A percentile compares a stretch with the other conserved stretches of the same genome.
phyloP scores from a whole-genome alignment of 2,329 filamentous ascomycete species.

The Aciculosporium take region DNA sequence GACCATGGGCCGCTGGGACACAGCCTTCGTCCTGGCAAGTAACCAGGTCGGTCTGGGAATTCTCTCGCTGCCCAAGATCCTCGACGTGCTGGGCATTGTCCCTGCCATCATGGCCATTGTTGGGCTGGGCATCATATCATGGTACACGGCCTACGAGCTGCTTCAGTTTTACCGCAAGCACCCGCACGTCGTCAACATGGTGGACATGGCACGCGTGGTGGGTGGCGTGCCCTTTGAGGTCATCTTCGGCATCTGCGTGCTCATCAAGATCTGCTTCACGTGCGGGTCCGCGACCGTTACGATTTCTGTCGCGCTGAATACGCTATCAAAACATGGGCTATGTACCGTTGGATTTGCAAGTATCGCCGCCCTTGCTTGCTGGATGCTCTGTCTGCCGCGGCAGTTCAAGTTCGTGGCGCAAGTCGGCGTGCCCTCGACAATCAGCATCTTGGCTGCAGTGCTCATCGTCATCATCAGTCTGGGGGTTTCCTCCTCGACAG shows the following conservation, averaged over 20 bases:
- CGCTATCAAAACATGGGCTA: slow-evolving; percentile 43
- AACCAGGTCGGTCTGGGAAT: slow-evolving; percentile 25
- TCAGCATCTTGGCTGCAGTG: slow-evolving; percentile 21
- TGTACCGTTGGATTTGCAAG: slow-evolving; percentile 58
- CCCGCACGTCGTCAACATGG: slow-evolving; percentile 55
- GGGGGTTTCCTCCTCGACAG: slow-evolving; percentile 16
- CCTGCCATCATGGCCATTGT: slow-evolving; percentile 55
- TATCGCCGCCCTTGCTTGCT: too few species aligned
- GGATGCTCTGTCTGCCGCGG: slow-evolving; percentile 49
- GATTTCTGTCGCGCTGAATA: slow-evolving; percentile 55
- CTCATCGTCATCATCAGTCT: slow-evolving; percentile 24
- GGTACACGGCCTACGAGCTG: slow-evolving; percentile 32
- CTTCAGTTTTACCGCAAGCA: slow-evolving; percentile 58
- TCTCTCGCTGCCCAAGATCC: slow-evolving; percentile 59
- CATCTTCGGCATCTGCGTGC: slow-evolving; percentile 41
- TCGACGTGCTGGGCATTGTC: slow-evolving; percentile 52
- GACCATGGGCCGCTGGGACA: slow-evolving; percentile 21
- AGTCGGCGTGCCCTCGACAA: slow-evolving; percentile 18
- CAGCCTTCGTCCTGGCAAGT: slow-evolving; percentile 18
- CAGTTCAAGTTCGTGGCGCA: slow-evolving; percentile 48
- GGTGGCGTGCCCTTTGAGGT: slow-evolving; percentile 17
- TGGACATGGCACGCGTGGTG: slow-evolving; percentile 49
- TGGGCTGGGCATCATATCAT: slow-evolving; percentile 50
- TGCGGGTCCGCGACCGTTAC: slow-evolving; percentile 52
- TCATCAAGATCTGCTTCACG: slow-evolving; percentile 60